Conservation (phyloP, 2,329 filamentous ascomycete species). For the Herpotrichia juniperi region DNA sequence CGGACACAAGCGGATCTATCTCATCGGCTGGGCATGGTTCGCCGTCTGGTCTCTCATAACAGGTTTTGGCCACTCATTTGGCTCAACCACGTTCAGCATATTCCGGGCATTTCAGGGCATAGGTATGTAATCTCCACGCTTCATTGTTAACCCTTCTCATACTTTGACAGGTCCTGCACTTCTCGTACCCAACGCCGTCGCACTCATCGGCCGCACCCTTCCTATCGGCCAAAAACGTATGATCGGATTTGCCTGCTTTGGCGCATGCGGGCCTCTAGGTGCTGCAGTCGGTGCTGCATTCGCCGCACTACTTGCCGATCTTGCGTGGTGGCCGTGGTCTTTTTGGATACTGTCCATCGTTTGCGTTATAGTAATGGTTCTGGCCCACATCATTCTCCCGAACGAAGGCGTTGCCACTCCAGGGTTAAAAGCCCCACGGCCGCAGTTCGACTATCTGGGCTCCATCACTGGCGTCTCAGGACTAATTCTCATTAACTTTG, state of each 20-base stretch:
- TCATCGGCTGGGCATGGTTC: constrained; percentile 58
- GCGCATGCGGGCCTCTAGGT: constrained; percentile 54
- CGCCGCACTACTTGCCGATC: constrained; percentile 43
- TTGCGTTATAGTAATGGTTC: constrained; percentile 42
- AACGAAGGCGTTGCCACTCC: constrained; percentile 9
- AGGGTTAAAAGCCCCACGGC: constrained; percentile 10
- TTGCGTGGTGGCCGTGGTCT: constrained; percentile 59
- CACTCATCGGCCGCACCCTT: constrained; percentile 65
- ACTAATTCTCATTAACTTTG: constrained; percentile 69
- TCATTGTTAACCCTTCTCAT: constrained; percentile 33
- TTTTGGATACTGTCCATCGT: constrained; percentile 53
- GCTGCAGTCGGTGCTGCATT: constrained; percentile 49
- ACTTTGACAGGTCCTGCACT: constrained; percentile 62
- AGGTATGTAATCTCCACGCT: constrained; percentile 10
- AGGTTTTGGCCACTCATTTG: constrained; percentile 49
- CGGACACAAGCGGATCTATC: constrained; percentile 55
- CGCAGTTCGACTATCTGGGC: constrained; percentile 51
- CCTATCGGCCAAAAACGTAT: constrained; percentile 62
- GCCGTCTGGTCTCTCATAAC: constrained; percentile 53
- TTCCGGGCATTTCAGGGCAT: constrained; percentile 54
- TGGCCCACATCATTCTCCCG: constrained; percentile 50
- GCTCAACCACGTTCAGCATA: constrained; percentile 40
- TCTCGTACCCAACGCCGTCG: constrained; percentile 67
- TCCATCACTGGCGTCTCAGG: constrained; percentile 57
- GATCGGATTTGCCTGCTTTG: constrained; percentile 62